Evolutionary conservation across 2,329 filamentous ascomycete species (phyloP).

Genomic region (Cercospora berteroae): DNA sequence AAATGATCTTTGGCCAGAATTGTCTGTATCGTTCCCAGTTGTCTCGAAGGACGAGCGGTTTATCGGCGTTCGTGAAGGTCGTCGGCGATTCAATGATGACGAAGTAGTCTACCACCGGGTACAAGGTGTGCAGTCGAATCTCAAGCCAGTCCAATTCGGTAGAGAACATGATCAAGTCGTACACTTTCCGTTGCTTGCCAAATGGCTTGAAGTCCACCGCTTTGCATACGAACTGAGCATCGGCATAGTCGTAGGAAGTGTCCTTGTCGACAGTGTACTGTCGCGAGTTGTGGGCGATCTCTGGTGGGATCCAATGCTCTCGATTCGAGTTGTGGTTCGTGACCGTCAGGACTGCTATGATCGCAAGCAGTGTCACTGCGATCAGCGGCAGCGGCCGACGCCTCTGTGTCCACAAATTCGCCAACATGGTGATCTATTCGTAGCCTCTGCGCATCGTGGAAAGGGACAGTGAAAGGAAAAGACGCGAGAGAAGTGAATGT

Average conservation of each 20-base stretch:
- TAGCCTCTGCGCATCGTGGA: neutral
- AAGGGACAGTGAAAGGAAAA: neutral
- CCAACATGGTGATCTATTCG: neutral
- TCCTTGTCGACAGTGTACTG: constrained; percentile 4
- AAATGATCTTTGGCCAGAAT: constrained; percentile 61
- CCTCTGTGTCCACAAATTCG: constrained; percentile 1
- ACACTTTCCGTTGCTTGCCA: constrained; percentile 48
- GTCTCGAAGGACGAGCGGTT: constrained; percentile 54
- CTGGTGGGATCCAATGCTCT: constrained; percentile 3
- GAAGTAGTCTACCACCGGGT: constrained; percentile 62
- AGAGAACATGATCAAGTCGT: constrained; percentile 63
- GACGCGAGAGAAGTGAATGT: neutral
- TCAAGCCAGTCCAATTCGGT: constrained; percentile 65
- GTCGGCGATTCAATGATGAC: constrained; percentile 59
- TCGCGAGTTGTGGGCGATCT: constrained; percentile 1
- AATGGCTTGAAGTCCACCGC: constrained; percentile 4
- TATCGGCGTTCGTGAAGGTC: constrained; percentile 58
- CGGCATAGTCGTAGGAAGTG: neutral
- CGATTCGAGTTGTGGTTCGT: constrained; percentile 5
- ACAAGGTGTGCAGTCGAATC: constrained; percentile 59
- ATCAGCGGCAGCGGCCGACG: constrained; percentile 3
- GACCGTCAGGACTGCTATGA: neutral
- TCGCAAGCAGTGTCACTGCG: neutral
- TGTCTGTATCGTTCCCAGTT: constrained; percentile 53
- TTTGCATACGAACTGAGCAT: constrained; percentile 12